Percentiles rank a stretch among this genome's conserved stretches.
phyloP scores from a whole-genome alignment of 164 flowering plant species.

The Annona cherimola region DNA sequence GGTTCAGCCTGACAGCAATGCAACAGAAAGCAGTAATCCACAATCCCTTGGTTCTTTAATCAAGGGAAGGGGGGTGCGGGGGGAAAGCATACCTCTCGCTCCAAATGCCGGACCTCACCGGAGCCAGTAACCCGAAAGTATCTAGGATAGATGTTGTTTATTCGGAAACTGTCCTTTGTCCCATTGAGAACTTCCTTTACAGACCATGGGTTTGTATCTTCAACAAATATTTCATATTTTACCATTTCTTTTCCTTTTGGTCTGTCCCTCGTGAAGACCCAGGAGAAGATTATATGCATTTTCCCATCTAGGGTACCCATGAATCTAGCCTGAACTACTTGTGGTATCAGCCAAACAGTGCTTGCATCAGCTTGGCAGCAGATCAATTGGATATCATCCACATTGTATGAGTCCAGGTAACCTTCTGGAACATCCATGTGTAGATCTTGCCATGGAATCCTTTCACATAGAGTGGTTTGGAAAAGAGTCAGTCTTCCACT shows the following conservation, averaged over 20 bases:
- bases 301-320: slow-evolving; percentile 46
- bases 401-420: slow-evolving; percentile 53
- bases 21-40: background rate
- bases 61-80: background rate
- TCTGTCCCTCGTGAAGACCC: slow-evolving; percentile 79
- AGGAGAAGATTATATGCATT: slow-evolving; percentile 58
- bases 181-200: slow-evolving; percentile 76
- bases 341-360: slow-evolving; percentile 75
- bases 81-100: slow-evolving; percentile 48
- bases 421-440: slow-evolving; percentile 30
- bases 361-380: slow-evolving; percentile 97
- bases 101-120: slow-evolving; percentile 81
- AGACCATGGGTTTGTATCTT: slow-evolving; percentile 43
- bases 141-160: slow-evolving; percentile 59
- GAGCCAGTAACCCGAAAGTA: slow-evolving; percentile 92
- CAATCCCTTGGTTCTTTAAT: background rate
- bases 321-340: slow-evolving; percentile 61
- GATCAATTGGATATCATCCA: slow-evolving; percentile 76
- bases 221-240: slow-evolving; percentile 45
- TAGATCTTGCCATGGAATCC: slow-evolving; percentile 46
- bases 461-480: slow-evolving; percentile 81
- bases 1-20: background rate
- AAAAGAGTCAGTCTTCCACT: slow-evolving; percentile 81
- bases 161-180: slow-evolving; percentile 52
- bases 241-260: slow-evolving; percentile 96